Percentiles rank a stretch among this genome's conserved stretches.
Evolutionary conservation across 2,329 filamentous ascomycete genomes (phyloP).

Genomic region (Byssoonygena ceratinophila): DNA sequence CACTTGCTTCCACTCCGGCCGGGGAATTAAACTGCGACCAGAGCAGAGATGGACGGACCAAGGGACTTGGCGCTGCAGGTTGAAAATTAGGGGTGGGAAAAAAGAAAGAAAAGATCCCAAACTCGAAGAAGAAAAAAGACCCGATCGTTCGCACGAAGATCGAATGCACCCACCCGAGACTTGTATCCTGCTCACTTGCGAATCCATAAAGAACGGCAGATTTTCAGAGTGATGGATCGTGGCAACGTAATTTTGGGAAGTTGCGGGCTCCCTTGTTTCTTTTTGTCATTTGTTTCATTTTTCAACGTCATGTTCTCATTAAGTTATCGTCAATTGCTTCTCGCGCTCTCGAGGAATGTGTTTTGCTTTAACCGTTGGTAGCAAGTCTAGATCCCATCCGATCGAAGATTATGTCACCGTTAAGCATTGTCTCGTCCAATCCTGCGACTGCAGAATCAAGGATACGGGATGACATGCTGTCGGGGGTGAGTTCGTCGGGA

Average conservation of each 20-base stretch:
- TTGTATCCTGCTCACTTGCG: not conserved
- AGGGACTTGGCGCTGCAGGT: not conserved
- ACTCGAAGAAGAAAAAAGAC: not conserved
- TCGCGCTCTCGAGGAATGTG: not conserved
- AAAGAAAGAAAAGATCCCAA: not conserved
- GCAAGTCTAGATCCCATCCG: slow-evolving; percentile 34
- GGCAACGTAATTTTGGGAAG: not conserved
- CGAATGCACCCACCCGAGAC: not conserved
- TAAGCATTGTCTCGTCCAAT: slow-evolving; percentile 31
- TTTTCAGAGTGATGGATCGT: too few relatives aligned
- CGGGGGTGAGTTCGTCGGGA: slow-evolving; percentile 37
- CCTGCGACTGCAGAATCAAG: slow-evolving; percentile 38
- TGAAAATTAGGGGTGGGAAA: too few relatives aligned
- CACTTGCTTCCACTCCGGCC: too few relatives aligned
- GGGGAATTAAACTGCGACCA: too few relatives aligned
- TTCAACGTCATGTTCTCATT: not conserved
- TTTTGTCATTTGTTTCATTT: not conserved
- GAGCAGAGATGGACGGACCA: not conserved
- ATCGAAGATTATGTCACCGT: slow-evolving; percentile 34
- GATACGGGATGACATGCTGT: slow-evolving; percentile 41
- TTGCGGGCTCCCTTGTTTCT: not conserved
- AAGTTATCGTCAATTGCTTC: too few relatives aligned
- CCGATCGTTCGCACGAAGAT: not conserved
- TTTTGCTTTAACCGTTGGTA: not conserved
- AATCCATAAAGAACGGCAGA: not conserved